A percentile compares a stretch with the other conserved stretches of the same genome.
These are phyloP conservation scores for Pseudogymnoascus sp. DNA, from an alignment of 2,329 filamentous ascomycete genomes.

Conservation along the genomic window DNA sequence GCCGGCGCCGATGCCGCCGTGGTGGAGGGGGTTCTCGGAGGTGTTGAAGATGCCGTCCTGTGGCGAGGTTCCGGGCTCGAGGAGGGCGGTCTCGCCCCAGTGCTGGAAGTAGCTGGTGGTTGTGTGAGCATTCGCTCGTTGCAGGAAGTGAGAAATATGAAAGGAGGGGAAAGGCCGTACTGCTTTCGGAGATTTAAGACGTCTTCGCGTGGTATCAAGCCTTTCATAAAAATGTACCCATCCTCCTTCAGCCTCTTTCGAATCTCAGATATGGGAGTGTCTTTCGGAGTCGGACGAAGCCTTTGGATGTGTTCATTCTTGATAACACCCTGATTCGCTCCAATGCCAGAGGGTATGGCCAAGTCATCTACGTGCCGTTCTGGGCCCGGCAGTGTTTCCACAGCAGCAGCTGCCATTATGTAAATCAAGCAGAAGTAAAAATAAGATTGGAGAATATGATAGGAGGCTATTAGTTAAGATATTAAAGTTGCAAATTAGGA, in stretches of 20 bases:
- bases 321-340: conserved; percentile 4
- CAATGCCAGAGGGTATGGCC: not conserved
- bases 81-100: conserved; percentile 45
- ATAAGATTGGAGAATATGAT: not conserved
- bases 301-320: not conserved
- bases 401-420: not conserved
- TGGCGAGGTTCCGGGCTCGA: conserved; percentile 43
- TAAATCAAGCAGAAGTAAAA: not conserved
- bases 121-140: not conserved
- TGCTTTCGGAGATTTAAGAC: not conserved
- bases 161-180: not conserved
- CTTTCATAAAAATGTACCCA: not conserved
- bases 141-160: not conserved
- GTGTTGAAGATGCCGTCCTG: conserved; percentile 46
- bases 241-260: not conserved
- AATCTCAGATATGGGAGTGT: not conserved
- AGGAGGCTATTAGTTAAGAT: not conserved
- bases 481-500: not conserved
- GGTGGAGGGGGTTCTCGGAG: conserved; percentile 9
- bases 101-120: conserved; percentile 40
- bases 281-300: not conserved
- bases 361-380: not conserved
- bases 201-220: not conserved
- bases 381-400: not conserved
- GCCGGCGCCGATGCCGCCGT: conserved; percentile 2